phyloP scores from a whole-genome alignment of 768 basidiomycete species.

The Mycena venus region DNA sequence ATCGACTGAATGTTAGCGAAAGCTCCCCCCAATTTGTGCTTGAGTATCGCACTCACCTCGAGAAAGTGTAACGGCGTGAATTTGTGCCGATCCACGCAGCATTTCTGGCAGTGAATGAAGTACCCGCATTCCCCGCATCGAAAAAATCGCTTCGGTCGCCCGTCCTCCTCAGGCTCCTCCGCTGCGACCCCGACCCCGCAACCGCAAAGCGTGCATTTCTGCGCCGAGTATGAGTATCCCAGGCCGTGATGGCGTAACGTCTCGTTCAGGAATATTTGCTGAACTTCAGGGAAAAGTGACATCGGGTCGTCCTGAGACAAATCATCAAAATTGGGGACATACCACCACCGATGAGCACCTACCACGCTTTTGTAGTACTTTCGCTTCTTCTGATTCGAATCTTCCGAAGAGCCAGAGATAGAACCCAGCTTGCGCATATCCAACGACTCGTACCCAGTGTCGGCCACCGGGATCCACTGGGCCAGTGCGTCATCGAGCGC shows the following conservation, averaged over 20 bases:
- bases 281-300: not conserved
- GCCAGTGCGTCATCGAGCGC: not conserved
- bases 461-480: not conserved
- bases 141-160: not conserved
- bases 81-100: not conserved
- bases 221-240: not conserved
- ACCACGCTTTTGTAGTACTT: constrained; percentile 2
- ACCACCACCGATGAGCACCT: not conserved
- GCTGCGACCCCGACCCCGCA: not conserved
- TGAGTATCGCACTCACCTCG: not conserved
- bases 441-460: not conserved
- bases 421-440: not conserved
- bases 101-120: constrained; percentile 7
- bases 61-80: not conserved
- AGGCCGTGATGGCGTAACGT: not conserved
- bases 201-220: not conserved
- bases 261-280: constrained; percentile 2
- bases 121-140: constrained; percentile 11
- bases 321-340: no score
- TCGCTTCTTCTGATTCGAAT: not conserved
- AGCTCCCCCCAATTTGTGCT: no score
- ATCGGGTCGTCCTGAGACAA: constrained; percentile 5
- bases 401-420: not conserved
- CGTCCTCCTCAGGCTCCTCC: not conserved
- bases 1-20: not conserved